Evolutionary conservation across 1,139 yeast genomes (phyloP).

Genomic region (Eremothecium coryli): DNA sequence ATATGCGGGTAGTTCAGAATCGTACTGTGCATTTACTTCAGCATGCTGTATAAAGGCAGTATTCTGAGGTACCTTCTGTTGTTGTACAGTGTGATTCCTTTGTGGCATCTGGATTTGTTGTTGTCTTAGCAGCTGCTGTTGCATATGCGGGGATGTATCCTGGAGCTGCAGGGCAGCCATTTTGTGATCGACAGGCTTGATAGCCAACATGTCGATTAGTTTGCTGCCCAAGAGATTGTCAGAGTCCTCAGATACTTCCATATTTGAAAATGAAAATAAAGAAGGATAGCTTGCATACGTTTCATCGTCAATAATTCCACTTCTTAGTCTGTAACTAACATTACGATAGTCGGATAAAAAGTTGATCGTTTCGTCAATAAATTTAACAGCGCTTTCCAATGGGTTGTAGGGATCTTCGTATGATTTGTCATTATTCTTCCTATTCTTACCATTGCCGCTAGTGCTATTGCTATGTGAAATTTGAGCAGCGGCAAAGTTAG

Average conservation of each 20-base stretch:
- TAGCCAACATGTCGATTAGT: conserved; percentile 28
- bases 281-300: conserved; percentile 34
- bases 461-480: conserved; percentile 8
- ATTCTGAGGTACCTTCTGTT: conserved; percentile 15
- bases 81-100: conserved; percentile 16
- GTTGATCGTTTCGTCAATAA: conserved; percentile 32
- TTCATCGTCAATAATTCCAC: conserved; percentile 31
- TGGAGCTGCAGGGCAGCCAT: conserved; percentile 23
- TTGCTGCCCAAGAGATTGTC: conserved; percentile 26
- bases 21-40: conserved; percentile 9
- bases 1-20: conserved; percentile 1
- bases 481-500: conserved; percentile 17
- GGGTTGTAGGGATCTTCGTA: conserved; percentile 30
- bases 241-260: conserved; percentile 22
- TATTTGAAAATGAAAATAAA: conserved; percentile 36
- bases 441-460: conserved; percentile 9
- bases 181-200: conserved; percentile 29
- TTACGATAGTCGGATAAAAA: conserved; percentile 26
- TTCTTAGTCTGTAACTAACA: conserved; percentile 31
- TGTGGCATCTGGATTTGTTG: conserved; percentile 18
- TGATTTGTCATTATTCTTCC: conserved; percentile 23
- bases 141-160: conserved; percentile 14
- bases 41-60: conserved; percentile 11
- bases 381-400: conserved; percentile 28
- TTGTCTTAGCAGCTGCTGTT: conserved; percentile 15